phyloP scores from a whole-genome alignment of 352 stramenopile genomes.

The Phytophthora europaea region DNA sequence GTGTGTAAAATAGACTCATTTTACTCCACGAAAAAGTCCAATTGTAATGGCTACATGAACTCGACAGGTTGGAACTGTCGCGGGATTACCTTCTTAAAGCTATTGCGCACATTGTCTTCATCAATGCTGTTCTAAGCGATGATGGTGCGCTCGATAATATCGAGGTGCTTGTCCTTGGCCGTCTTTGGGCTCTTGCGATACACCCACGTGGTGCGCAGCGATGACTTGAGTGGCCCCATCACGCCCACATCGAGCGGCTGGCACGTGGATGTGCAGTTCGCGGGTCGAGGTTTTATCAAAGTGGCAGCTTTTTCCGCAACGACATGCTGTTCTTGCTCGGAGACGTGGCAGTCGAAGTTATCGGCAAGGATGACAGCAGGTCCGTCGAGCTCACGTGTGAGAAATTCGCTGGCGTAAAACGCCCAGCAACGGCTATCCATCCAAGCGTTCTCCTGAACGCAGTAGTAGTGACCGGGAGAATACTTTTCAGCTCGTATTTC shows the following conservation, averaged over 20 bases:
- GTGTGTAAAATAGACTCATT: no score
- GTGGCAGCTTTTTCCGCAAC: background rate
- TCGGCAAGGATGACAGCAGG: constrained; percentile 27
- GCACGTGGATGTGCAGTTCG: constrained; percentile 24
- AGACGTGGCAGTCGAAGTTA: constrained; percentile 28
- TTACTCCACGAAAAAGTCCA: no score
- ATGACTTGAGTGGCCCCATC: background rate
- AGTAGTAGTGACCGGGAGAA: constrained; percentile 5
- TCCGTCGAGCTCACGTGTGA: constrained; percentile 1
- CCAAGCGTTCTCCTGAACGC: no score
- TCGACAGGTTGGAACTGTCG: no score
- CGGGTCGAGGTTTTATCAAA: background rate
- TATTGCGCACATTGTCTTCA: no score
- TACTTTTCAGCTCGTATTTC: constrained; percentile 4
- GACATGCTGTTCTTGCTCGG: constrained; percentile 1
- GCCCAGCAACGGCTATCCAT: constrained; percentile 7
- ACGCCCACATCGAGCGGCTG: constrained; percentile 8
- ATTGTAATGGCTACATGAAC: no score
- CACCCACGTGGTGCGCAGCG: background rate
- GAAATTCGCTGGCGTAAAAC: constrained; percentile 4
- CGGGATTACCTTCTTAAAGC: no score
- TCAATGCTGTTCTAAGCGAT: no score
- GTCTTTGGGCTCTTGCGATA: background rate
- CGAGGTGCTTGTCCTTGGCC: background rate
- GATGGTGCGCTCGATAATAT: background rate